phyloP scores from a whole-genome alignment of 768 basidiomycete genomes.

The Rhizopogon vesiculosus region DNA sequence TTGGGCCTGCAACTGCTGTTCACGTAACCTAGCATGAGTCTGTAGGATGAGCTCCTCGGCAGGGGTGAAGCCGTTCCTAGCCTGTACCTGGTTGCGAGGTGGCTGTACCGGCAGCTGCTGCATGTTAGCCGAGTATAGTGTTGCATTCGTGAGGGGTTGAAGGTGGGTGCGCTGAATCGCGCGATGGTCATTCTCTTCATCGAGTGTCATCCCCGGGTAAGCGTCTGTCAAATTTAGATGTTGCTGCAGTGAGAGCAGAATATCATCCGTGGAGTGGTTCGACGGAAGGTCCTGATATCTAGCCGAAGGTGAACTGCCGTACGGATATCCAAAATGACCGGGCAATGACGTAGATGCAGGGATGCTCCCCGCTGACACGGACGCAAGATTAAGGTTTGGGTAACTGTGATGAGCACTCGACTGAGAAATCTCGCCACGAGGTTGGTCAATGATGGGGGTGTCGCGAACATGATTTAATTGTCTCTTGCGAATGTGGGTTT shows the following conservation, averaged over 20 bases:
- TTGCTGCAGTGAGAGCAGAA: slow-evolving; percentile 31
- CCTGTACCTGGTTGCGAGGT: slow-evolving; percentile 27
- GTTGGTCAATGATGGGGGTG: slow-evolving; percentile 4
- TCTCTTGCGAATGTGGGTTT: slow-evolving; percentile 9
- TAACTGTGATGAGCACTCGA: neutral
- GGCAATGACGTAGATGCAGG: slow-evolving; percentile 16
- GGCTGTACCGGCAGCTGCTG: slow-evolving; percentile 1
- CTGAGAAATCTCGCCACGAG: neutral
- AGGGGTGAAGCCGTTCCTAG: slow-evolving; percentile 57
- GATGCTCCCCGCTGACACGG: slow-evolving; percentile 5
- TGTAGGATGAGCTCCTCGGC: slow-evolving; percentile 67
- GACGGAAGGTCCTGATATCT: slow-evolving; percentile 14
- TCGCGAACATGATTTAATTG: slow-evolving; percentile 8
- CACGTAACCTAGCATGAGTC: slow-evolving; percentile 32
- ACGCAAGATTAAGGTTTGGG: neutral
- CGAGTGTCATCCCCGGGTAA: slow-evolving; percentile 10
- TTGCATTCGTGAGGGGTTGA: slow-evolving; percentile 17
- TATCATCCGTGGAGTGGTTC: slow-evolving; percentile 34
- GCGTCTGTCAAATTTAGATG: slow-evolving; percentile 13
- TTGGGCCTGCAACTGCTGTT: slow-evolving; percentile 11
- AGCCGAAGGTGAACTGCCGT: slow-evolving; percentile 12
- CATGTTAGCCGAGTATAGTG: slow-evolving; percentile 7
- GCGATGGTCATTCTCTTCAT: slow-evolving; percentile 10
- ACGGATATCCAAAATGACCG: slow-evolving; percentile 14
- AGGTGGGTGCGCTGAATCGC: slow-evolving; percentile 16